Percentiles rank a stretch among this genome's conserved stretches.
phyloP scores from a whole-genome alignment of 2,329 filamentous ascomycete genomes.

The Neurospora sp. region DNA sequence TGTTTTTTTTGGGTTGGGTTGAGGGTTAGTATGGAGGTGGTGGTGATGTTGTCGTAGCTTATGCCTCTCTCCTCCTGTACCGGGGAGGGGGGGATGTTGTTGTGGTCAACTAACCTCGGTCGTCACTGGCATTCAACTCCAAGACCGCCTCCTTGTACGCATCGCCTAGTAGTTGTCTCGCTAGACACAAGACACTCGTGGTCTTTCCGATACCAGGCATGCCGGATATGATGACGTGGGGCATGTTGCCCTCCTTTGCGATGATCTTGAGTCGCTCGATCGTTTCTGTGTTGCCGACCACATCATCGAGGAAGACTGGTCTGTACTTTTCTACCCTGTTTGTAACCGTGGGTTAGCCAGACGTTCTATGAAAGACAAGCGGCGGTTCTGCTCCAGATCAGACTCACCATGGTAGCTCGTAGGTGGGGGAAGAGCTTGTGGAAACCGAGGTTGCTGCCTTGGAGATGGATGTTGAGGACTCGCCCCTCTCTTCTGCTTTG shows the following conservation, averaged over 20 bases:
- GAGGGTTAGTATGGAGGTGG: slow-evolving; percentile 1
- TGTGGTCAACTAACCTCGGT: slow-evolving; percentile 51
- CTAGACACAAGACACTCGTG: slow-evolving; percentile 86
- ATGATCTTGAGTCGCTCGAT: slow-evolving; percentile 97
- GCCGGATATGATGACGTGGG: slow-evolving; percentile 97
- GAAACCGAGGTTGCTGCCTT: slow-evolving; percentile 43
- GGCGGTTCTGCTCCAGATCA: not conserved
- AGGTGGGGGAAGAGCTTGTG: slow-evolving; percentile 41
- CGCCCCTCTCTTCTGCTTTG: slow-evolving; percentile 43
- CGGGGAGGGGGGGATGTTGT: not conserved
- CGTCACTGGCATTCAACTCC: slow-evolving; percentile 92
- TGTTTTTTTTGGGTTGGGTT: slow-evolving; percentile 21
- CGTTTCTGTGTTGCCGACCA: slow-evolving; percentile 96
- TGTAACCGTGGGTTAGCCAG: slow-evolving; percentile 4
- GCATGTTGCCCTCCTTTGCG: slow-evolving; percentile 97
- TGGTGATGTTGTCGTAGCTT: not conserved
- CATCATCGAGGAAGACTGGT: slow-evolving; percentile 87
- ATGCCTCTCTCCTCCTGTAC: not conserved
- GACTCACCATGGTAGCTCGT: slow-evolving; percentile 69
- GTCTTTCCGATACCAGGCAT: slow-evolving; percentile 99
- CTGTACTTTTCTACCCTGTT: slow-evolving; percentile 96
- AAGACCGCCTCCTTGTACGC: slow-evolving; percentile 95
- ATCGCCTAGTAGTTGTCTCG: slow-evolving; percentile 81
- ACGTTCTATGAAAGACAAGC: slow-evolving; percentile 11
- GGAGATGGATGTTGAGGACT: slow-evolving; percentile 50